phyloP scores from a whole-genome alignment of 768 basidiomycete genomes.

The Plicaturopsis crispa region DNA sequence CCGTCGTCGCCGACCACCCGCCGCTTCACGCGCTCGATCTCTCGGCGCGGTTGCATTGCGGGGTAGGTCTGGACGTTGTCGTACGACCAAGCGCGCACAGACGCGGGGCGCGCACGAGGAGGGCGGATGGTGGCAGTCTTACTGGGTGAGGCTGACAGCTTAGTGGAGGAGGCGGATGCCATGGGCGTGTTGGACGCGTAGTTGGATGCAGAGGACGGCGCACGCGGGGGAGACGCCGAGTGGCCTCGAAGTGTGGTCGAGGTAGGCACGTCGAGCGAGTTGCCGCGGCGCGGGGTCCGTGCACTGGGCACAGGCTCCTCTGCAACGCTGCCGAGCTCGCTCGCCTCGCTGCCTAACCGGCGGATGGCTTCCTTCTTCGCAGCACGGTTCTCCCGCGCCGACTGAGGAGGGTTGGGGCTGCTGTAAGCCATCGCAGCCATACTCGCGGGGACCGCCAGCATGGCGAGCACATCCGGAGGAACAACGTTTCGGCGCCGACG shows the following conservation, averaged over 20 bases:
- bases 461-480: conserved; percentile 58
- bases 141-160: conserved; percentile 13
- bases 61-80: conserved; percentile 67
- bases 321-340: conserved; percentile 21
- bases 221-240: conserved; percentile 12
- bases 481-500: conserved; percentile 40
- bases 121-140: conserved; percentile 7
- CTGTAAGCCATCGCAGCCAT: conserved; percentile 32
- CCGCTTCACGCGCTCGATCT: conserved; percentile 36
- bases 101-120: too few species aligned
- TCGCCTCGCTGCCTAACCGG: conserved; percentile 31
- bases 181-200: conserved; percentile 17
- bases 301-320: conserved; percentile 19
- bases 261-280: conserved; percentile 15
- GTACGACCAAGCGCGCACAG: conserved; percentile 72
- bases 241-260: conserved; percentile 27
- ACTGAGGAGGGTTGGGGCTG: conserved; percentile 21
- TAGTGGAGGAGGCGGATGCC: conserved; percentile 47
- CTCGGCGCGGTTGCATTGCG: conserved; percentile 52
- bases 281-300: conserved; percentile 17
- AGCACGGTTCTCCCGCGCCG: conserved; percentile 11
- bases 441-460: conserved; percentile 45
- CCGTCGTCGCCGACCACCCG: conserved; percentile 43
- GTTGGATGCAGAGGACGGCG: conserved; percentile 21
- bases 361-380: conserved; percentile 29